Evolutionary conservation across 805 yeast species (phyloP), one percentile per base, ranked within the genome.

Genomic region (Maudiozyma barnettii): DNA sequence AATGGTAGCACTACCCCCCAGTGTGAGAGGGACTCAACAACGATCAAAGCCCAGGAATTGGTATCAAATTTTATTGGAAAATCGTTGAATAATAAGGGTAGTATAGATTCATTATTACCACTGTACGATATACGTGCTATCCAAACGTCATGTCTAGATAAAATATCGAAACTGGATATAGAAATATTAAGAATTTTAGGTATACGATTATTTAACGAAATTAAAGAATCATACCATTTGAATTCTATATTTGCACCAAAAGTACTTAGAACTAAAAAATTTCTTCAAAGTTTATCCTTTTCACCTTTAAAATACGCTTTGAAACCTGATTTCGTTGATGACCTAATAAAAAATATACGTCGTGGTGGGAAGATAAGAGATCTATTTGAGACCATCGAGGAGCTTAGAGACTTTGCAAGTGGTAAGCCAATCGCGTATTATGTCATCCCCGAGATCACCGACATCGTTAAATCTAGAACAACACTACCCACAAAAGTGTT

Each of bases 231-330:
- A 8, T 33, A 42, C 12, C 71, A 69, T 39, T 61, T 70, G 43
- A 76, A 78, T 55, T 61, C 77, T 0, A 67, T 84, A 7, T 76
- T 90, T 10, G 90, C 96, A 0, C 96, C 96, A 1, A 79, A 78
- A 51, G 72, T 84, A 16, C 60, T 84, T 54, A 71, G 96, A 54
- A 90, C 98, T 0, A 95, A 85, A 50, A 91, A 91, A 64, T 90
- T 91, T 57, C 71, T 91, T 45, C 74, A 76, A 39, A 79, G 90
- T 21, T 65, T 89, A 44, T 77, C 88, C 44, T 71, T 70, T 40
- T 79, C 72, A 44, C 75, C 78, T 1, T 49, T 70, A 7, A 64
- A 66, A 14, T 65, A 69, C 45, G 75, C 81, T 6, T 55, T 84
- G 1, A 75, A 77, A 37, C 86, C 88, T 0, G 57, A 64, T 3